Evolutionary conservation across 352 stramenopile species (phyloP).

Genomic region (Globisporangium middletonii): DNA sequence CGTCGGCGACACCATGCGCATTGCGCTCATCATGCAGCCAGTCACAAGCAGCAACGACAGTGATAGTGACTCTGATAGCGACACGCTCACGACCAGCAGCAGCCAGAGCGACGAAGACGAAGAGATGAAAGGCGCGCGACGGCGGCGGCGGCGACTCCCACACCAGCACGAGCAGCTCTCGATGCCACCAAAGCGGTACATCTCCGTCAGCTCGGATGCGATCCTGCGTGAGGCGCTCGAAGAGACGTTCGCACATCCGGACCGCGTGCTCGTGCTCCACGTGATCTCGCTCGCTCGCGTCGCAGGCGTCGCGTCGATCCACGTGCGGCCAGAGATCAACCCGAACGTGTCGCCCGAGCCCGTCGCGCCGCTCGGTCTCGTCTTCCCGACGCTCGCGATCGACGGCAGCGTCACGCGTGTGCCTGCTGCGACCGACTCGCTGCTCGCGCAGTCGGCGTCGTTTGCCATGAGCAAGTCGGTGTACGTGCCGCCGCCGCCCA

Average conservation of each 20-base stretch:
- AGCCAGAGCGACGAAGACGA: not conserved
- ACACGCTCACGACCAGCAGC: not conserved
- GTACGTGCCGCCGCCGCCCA: conserved; percentile 40
- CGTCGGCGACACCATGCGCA: conserved; percentile 46
- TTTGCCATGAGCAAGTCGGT: conserved; percentile 54
- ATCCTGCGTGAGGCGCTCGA: conserved; percentile 52
- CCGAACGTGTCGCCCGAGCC: conserved; percentile 80
- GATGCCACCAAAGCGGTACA: conserved; percentile 30
- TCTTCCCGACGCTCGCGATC: conserved; percentile 66
- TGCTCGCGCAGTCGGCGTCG: conserved; percentile 21
- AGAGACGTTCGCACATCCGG: conserved; percentile 57
- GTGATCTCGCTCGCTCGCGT: conserved; percentile 65
- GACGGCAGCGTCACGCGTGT: conserved; percentile 35
- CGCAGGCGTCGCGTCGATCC: conserved; percentile 40
- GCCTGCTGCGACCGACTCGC: conserved; percentile 24
- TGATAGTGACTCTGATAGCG: not conserved
- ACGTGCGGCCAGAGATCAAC: conserved; percentile 72
- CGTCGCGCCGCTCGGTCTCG: conserved; percentile 50
- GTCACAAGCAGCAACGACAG: conserved; percentile 7
- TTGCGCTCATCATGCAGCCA: conserved; percentile 59
- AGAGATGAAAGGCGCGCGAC: no score
- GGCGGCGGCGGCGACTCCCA: not conserved
- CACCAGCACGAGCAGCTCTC: not conserved
- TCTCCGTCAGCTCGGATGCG: conserved; percentile 48
- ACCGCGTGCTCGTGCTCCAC: conserved; percentile 65